A percentile compares a stretch with the other conserved stretches of the same genome.
phyloP scores from a whole-genome alignment of 306 rosid species.

The Sechiopsis laciniata region DNA sequence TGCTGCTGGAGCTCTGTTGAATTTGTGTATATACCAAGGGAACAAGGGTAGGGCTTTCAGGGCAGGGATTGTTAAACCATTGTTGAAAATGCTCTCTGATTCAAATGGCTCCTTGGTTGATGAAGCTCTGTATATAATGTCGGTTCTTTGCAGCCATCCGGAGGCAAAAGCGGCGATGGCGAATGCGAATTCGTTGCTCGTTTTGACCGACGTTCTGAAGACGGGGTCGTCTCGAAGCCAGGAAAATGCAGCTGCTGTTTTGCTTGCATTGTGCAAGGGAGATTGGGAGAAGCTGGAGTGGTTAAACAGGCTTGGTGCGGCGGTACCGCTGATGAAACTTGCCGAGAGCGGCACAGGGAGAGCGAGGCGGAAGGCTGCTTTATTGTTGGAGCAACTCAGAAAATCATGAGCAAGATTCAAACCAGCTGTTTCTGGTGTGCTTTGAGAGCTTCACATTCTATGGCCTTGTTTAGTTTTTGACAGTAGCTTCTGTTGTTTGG shows the following conservation, averaged over 20 bases:
- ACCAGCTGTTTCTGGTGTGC: neutral
- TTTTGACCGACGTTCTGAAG: constrained; percentile 67
- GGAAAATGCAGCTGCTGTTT: constrained; percentile 79
- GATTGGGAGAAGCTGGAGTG: constrained; percentile 64
- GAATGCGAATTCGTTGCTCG: constrained; percentile 80
- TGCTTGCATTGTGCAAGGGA: constrained; percentile 79
- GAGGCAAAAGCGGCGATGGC: constrained; percentile 71
- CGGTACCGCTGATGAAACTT: constrained; percentile 70
- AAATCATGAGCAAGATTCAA: constrained; percentile 25
- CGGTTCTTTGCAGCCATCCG: constrained; percentile 78
- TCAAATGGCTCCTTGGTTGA: constrained; percentile 67
- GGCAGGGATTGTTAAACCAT: constrained; percentile 60
- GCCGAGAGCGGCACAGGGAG: constrained; percentile 72
- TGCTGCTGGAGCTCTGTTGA: constrained; percentile 84
- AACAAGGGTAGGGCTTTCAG: constrained; percentile 84
- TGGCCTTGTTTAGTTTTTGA: neutral
- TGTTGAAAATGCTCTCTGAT: constrained; percentile 80
- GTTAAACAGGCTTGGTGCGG: constrained; percentile 73
- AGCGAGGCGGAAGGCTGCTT: constrained; percentile 79
- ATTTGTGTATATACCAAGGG: constrained; percentile 83
- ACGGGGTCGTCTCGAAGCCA: constrained; percentile 73
- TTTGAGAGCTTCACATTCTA: neutral
- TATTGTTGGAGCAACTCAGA: constrained; percentile 75
- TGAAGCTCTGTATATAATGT: constrained; percentile 84
- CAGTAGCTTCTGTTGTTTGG: neutral